These are phyloP conservation scores for Linnemannia zychae DNA, from an alignment of 192 early-diverging fungal genomes.

Conservation along the genomic window DNA sequence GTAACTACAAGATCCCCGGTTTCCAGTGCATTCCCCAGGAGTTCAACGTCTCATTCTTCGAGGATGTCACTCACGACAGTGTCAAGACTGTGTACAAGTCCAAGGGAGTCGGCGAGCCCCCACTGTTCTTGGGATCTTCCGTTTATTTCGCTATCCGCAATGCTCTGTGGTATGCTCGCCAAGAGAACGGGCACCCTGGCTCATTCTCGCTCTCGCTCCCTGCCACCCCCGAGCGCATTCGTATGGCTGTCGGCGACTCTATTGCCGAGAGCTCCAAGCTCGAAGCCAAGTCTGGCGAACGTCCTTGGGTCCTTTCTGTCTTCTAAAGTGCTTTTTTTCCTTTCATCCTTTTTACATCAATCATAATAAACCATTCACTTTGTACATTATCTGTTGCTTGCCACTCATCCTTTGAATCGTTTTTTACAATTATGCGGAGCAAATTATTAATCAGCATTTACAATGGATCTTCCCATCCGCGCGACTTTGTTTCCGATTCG, in stretches of 20 bases:
- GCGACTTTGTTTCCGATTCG: too few species aligned
- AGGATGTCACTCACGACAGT: constrained; percentile 62
- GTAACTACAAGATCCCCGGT: constrained; percentile 90
- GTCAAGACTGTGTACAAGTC: constrained; percentile 83
- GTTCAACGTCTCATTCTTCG: constrained; percentile 79
- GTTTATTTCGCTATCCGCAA: constrained; percentile 87
- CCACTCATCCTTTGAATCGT: not conserved
- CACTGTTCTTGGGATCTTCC: constrained; percentile 84
- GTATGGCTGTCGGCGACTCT: constrained; percentile 78
- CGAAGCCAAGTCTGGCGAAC: constrained; percentile 55
- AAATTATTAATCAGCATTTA: not conserved
- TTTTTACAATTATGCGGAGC: not conserved
- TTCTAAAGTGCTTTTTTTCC: constrained; percentile 30
- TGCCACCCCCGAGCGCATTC: constrained; percentile 83
- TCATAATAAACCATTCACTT: not conserved
- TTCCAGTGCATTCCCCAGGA: constrained; percentile 83
- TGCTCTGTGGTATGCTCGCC: constrained; percentile 80
- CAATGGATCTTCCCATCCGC: too few species aligned
- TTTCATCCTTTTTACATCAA: not conserved
- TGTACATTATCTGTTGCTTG: not conserved
- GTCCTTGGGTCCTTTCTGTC: constrained; percentile 51
- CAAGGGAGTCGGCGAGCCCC: constrained; percentile 92
- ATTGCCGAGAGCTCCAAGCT: constrained; percentile 63
- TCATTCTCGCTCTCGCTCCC: constrained; percentile 77
- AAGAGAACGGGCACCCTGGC: constrained; percentile 60